Evolutionary conservation across 1,284 basidiomycete species (phyloP).

Genomic region (Trichosporon faecale): DNA sequence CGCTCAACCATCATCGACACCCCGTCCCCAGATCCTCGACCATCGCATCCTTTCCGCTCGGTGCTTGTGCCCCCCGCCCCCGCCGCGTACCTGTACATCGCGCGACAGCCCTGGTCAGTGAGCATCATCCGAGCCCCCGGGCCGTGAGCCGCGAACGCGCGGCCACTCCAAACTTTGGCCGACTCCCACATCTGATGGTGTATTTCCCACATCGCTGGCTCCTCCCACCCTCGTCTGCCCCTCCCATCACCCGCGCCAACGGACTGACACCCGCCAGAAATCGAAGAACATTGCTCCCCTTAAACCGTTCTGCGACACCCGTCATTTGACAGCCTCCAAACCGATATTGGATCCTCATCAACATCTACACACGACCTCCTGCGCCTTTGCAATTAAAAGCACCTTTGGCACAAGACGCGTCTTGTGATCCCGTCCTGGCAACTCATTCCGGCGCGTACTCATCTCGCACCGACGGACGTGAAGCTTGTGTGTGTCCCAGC

Average conservation of each 20-base stretch:
- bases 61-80: not conserved
- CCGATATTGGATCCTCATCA: not conserved
- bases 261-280: not conserved
- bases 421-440: not conserved
- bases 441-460: not conserved
- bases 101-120: not conserved
- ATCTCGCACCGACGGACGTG: not conserved
- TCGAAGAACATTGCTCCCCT: not conserved
- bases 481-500: not conserved
- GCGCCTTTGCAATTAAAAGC: not conserved
- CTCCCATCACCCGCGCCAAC: too few relatives aligned
- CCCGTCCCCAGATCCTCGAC: not conserved
- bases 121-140: not conserved
- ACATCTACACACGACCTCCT: not conserved
- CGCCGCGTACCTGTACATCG: not conserved
- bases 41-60: slow-evolving; percentile 5
- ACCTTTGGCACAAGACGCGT: not conserved
- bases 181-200: not conserved
- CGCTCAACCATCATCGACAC: not conserved
- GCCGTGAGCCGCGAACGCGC: not conserved
- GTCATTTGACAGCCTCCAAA: not conserved
- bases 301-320: not conserved
- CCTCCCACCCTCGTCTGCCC: not conserved
- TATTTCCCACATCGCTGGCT: not conserved
- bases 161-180: not conserved